phyloP scores from a whole-genome alignment of 306 rosid genomes.

The Ceratonia siliqua region DNA sequence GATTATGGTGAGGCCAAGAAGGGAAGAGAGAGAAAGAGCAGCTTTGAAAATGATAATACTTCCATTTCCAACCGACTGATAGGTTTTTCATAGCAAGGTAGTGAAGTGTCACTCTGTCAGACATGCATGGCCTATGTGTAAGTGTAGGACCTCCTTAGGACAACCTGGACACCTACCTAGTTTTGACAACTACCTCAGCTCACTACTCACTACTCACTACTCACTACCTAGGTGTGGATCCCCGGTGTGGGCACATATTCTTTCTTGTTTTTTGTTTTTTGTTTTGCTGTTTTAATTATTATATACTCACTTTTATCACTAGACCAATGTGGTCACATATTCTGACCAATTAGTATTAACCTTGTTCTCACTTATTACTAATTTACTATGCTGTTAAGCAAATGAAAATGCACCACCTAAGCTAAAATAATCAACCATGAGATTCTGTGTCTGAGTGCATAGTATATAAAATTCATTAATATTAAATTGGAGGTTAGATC shows the following conservation, averaged over 20 bases:
- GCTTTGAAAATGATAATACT: conserved; percentile 30
- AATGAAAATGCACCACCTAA: conserved; percentile 31
- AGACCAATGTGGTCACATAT: conserved; percentile 8
- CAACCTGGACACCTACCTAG: conserved; percentile 43
- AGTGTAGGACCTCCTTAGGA: conserved; percentile 36
- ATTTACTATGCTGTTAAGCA: not conserved
- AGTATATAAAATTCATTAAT: conserved; percentile 15
- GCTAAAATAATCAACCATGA: conserved; percentile 25
- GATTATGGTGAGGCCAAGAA: conserved; percentile 23
- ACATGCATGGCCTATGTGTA: conserved; percentile 45
- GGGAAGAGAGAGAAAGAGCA: not conserved
- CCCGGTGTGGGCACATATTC: conserved; percentile 9
- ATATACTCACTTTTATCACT: no score
- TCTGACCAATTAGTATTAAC: not conserved
- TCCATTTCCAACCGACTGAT: conserved; percentile 49
- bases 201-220: no score
- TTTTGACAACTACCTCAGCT: not conserved
- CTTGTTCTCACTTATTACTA: not conserved
- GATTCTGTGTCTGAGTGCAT: conserved; percentile 17
- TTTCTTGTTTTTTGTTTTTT: no score
- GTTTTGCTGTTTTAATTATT: no score
- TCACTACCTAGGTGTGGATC: conserved; percentile 15
- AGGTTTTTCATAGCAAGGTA: conserved; percentile 41
- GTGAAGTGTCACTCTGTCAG: conserved; percentile 63
- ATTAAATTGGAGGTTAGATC: conserved; percentile 29